A percentile compares a stretch with the other conserved stretches of the same genome.
phyloP scores from a whole-genome alignment of 2,329 filamentous ascomycete genomes.

The Scorias spongiosa region DNA sequence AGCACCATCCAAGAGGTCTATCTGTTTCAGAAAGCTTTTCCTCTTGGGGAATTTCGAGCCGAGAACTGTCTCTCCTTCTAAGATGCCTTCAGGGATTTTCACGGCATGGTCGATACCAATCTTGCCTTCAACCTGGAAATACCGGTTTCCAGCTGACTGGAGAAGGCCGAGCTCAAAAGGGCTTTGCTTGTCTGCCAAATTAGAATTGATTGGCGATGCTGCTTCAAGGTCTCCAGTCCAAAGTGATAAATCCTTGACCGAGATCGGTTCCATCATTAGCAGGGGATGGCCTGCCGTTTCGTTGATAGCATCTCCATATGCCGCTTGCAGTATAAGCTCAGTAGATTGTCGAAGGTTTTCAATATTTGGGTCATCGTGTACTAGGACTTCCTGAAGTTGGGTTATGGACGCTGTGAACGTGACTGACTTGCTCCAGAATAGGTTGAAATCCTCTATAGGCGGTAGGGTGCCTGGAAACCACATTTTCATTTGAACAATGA shows the following conservation, averaged over 20 bases:
- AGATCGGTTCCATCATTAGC: no score
- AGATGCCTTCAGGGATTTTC: no score
- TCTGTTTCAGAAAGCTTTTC: conserved; percentile 42
- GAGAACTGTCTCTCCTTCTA: no score
- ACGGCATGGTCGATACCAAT: no score
- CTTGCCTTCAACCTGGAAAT: no score
- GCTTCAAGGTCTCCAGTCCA: no score
- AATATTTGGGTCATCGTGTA: background rate
- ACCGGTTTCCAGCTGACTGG: no score
- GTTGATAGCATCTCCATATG: conserved; percentile 1
- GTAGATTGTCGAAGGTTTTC: background rate
- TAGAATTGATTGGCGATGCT: no score
- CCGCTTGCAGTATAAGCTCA: background rate
- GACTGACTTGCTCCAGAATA: conserved; percentile 13
- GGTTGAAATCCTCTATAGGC: conserved; percentile 3
- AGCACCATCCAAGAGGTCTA: conserved; percentile 2
- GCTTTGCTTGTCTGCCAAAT: no score
- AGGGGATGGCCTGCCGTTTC: background rate
- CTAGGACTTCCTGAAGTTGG: background rate
- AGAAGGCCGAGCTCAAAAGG: no score
- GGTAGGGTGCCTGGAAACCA: conserved; percentile 7
- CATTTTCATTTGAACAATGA: conserved; percentile 5
- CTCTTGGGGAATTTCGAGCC: conserved; percentile 35
- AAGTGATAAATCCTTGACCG: no score
- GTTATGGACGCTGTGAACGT: background rate